A percentile compares a stretch with the other conserved stretches of the same genome.
Conservation (phyloP, 1,139 yeast species). For the Blastobotrys aristatus region DNA sequence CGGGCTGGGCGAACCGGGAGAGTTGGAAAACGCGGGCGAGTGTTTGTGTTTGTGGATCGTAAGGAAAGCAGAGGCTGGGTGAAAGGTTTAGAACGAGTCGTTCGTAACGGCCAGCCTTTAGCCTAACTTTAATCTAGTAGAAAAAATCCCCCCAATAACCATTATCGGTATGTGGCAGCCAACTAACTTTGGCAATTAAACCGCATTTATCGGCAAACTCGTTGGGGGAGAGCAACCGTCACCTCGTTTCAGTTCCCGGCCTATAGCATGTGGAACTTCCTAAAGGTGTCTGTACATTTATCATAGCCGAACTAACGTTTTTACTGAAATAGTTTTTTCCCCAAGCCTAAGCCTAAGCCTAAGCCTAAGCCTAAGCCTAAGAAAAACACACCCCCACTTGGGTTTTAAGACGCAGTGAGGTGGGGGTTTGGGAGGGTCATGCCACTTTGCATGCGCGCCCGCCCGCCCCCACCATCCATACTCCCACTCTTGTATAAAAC, state of each 20-base stretch:
- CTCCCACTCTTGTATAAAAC: too few species aligned
- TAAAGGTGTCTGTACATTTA: slow-evolving; percentile 9
- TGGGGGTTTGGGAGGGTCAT: too few species aligned
- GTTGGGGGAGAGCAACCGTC: slow-evolving; percentile 10
- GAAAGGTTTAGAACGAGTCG: slow-evolving; percentile 69
- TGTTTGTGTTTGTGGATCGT: slow-evolving; percentile 66
- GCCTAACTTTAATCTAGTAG: not conserved
- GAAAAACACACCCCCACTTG: too few species aligned
- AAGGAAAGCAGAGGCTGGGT: slow-evolving; percentile 72
- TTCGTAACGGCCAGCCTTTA: slow-evolving; percentile 16
- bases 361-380: too few species aligned
- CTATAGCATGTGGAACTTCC: slow-evolving; percentile 3
- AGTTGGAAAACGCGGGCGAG: slow-evolving; percentile 85
- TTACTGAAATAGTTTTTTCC: not conserved
- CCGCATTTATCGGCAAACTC: not conserved
- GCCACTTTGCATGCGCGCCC: too few species aligned
- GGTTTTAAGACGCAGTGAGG: too few species aligned
- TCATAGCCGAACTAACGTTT: too few species aligned
- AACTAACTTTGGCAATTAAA: not conserved
- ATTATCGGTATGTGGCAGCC: not conserved
- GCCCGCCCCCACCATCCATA: too few species aligned
- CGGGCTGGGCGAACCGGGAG: slow-evolving; percentile 94
- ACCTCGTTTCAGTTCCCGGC: slow-evolving; percentile 14
- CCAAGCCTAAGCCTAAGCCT: too few species aligned
- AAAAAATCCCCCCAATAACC: not conserved